Percentiles rank a stretch among this genome's conserved stretches.
Conservation (phyloP, 2,329 filamentous ascomycete genomes). For the Trichoderma pleuroti region DNA sequence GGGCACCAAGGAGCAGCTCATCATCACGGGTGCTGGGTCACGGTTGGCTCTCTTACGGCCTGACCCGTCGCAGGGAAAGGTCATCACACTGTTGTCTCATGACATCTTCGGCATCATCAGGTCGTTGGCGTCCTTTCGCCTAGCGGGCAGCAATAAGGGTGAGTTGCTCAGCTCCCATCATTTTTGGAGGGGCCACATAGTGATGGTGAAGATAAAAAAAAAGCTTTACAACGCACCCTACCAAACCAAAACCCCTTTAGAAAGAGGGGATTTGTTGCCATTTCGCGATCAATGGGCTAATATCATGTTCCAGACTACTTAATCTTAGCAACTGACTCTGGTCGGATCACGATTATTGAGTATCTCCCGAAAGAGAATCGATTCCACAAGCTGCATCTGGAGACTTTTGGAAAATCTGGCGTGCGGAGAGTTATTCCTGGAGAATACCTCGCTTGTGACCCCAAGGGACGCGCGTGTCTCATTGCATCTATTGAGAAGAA, state of each 20-base stretch:
- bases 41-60: slow-evolving; percentile 84
- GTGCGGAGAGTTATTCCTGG: slow-evolving; percentile 90
- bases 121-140: slow-evolving; percentile 79
- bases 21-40: slow-evolving; percentile 88
- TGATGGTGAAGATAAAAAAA: slow-evolving; percentile 18
- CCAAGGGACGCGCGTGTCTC: slow-evolving; percentile 91
- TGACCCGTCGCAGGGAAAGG: slow-evolving; percentile 79
- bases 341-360: slow-evolving; percentile 89
- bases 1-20: slow-evolving; percentile 95
- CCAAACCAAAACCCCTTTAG: slow-evolving; percentile 21
- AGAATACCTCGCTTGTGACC: slow-evolving; percentile 92
- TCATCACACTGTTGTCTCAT: slow-evolving; percentile 81
- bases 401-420: slow-evolving; percentile 98
- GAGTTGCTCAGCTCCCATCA: slow-evolving; percentile 44
- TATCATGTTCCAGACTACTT: slow-evolving; percentile 70
- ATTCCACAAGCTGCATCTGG: slow-evolving; percentile 85
- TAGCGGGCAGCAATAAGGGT: slow-evolving; percentile 96
- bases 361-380: slow-evolving; percentile 82
- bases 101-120: slow-evolving; percentile 96
- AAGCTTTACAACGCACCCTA: slow-evolving; percentile 26
- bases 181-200: slow-evolving; percentile 17
- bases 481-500: slow-evolving; percentile 97
- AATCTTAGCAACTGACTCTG: slow-evolving; percentile 92
- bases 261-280: slow-evolving; percentile 28
- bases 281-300: slow-evolving; percentile 28